phyloP scores from a whole-genome alignment of 371 early-diverging fungal species.

The Zancudomyces culisetae region DNA sequence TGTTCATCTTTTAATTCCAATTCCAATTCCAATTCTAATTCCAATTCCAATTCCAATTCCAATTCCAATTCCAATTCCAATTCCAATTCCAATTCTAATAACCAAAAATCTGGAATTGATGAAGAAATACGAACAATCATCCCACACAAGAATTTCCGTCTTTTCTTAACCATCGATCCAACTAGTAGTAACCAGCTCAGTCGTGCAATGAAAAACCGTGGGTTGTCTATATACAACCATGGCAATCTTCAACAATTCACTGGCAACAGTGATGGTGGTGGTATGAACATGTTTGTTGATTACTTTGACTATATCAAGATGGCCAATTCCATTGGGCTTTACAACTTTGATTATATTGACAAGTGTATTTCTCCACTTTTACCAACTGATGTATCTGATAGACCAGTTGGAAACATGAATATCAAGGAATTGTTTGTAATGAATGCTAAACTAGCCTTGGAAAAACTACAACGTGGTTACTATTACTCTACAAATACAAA shows the following conservation, averaged over 20 bases:
- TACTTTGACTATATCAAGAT: too few relatives aligned
- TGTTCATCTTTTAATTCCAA: not conserved
- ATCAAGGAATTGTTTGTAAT: too few relatives aligned
- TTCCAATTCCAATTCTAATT: constrained; percentile 4
- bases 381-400: too few relatives aligned
- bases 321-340: too few relatives aligned
- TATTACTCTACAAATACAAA: constrained; percentile 3
- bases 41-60: not conserved
- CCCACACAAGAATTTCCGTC: constrained; percentile 90
- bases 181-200: constrained; percentile 81
- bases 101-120: constrained; percentile 26
- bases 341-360: too few relatives aligned
- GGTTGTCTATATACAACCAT: too few relatives aligned
- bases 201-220: constrained; percentile 93
- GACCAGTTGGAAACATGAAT: too few relatives aligned
- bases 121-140: constrained; percentile 60
- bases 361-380: too few relatives aligned
- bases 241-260: not conserved
- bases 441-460: too few relatives aligned
- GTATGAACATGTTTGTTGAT: too few relatives aligned
- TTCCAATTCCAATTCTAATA: constrained; percentile 5
- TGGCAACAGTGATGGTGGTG: too few relatives aligned
- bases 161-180: constrained; percentile 97
- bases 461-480: too few relatives aligned
- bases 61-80: constrained; percentile 3